Base-by-base conservation (phyloP, 805 yeast genomes). In the Ogataea nitratoaversa region DNA sequence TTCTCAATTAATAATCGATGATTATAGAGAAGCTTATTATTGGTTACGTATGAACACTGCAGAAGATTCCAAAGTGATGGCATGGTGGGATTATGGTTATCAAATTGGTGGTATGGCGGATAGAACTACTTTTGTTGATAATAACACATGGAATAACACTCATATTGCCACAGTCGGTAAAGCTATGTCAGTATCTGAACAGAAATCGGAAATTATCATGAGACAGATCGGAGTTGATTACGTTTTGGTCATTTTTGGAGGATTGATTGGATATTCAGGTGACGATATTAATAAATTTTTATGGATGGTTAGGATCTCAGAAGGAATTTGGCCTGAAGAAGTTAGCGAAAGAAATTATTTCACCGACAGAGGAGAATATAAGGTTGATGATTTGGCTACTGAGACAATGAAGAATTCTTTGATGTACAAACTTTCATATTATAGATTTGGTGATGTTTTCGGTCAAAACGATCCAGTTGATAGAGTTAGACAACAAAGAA, bases 91-190 rank as follows among this genome's bases (percentile, higher is more conserved):
- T 71, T 95, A 95, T 60, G 99, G 99, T 40, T 93, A 93, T 66
- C 99, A 93, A 71, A 93, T 93, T 57, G 99, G 99, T 54, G 99
- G 99, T 48, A 93, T 93, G 98, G 99, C 99, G 34, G 99, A 93
- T 67, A 79, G 99, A 60, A 91, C 98, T 49, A 93, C 99, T 5
- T 73, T 93, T 53, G 99, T 95, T 30, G 99, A 93, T 65, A 93
- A 93, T 76, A 93, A 93, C 68, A 93, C 99, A 9, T 93, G 99
- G 99, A 93, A 93, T 64, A 93, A 93, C 71, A 93, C 99, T 3
- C 99, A 93, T 63, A 95, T 93, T 65, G 99, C 99, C 51, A 89
- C 96, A 13, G 99, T 93, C 40, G 99, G 99, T 56, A 89, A 89
- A 65, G 98, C 98, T 16, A 88, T 93, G 96, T 78, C 95, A 18